phyloP scores from a whole-genome alignment of 2,329 filamentous ascomycete genomes.

The Ophiostoma sp. region DNA sequence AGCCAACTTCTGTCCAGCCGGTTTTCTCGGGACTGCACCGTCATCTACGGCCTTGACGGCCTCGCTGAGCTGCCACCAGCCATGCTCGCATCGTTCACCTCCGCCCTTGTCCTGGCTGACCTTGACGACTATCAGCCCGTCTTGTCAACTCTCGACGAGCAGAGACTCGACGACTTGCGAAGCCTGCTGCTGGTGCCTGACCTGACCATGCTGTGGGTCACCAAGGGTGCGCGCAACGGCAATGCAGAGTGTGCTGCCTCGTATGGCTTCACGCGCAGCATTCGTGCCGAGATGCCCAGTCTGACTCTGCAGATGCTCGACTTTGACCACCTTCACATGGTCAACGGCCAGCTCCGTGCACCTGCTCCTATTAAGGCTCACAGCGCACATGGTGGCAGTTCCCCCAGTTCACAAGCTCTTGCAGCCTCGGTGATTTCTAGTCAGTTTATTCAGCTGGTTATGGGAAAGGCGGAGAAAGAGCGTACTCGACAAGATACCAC shows the following conservation, averaged over 20 bases:
- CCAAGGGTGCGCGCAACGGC: conserved; percentile 26
- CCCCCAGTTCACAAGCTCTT: background rate
- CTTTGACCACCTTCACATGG: conserved; percentile 27
- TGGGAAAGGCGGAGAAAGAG: conserved; percentile 16
- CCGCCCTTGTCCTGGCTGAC: conserved; percentile 37
- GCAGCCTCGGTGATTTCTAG: conserved; percentile 23
- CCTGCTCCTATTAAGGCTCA: background rate
- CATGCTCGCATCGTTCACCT: conserved; percentile 28
- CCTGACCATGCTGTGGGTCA: conserved; percentile 35
- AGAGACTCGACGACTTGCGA: conserved; percentile 30
- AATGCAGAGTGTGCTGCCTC: conserved; percentile 33
- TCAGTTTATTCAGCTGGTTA: conserved; percentile 29
- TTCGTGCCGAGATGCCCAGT: conserved; percentile 34
- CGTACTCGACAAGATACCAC: background rate
- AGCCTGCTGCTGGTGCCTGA: conserved; percentile 31
- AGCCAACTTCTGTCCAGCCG: background rate
- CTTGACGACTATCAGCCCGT: conserved; percentile 33
- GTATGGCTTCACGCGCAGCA: conserved; percentile 34
- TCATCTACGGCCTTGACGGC: conserved; percentile 30
- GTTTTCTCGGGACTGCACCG: background rate
- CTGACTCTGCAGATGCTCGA: conserved; percentile 34
- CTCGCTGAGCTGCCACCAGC: conserved; percentile 17
- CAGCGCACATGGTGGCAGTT: background rate
- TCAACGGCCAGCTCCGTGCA: background rate
- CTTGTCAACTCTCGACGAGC: conserved; percentile 35